A percentile compares a stretch with the other conserved stretches of the same genome.
Conservation (phyloP, 2,329 filamentous ascomycete genomes). For the Hypoxylon sp. region DNA sequence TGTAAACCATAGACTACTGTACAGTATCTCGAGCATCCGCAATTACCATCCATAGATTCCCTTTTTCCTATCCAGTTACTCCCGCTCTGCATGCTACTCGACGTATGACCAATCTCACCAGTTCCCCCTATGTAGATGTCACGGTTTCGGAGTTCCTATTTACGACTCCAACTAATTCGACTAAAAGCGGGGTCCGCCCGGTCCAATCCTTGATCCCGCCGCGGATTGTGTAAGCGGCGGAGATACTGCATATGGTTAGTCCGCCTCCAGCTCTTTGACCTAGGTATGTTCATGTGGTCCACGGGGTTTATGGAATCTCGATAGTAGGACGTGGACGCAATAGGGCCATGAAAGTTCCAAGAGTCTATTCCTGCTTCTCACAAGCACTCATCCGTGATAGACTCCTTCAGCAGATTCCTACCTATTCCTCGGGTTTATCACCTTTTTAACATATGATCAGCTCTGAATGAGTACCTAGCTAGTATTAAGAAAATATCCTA, state of each 20-base stretch:
- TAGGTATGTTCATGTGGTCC: background rate
- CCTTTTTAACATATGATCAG: background rate
- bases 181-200: constrained; percentile 5
- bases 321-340: background rate
- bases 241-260: constrained; percentile 38
- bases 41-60: background rate
- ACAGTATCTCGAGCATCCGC: background rate
- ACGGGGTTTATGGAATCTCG: background rate
- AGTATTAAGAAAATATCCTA: background rate
- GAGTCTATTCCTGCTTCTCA: background rate
- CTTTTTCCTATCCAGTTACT: background rate
- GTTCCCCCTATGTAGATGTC: background rate
- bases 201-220: constrained; percentile 15
- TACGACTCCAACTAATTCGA: constrained; percentile 8
- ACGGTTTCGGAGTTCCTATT: constrained; percentile 25
- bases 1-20: background rate
- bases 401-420: background rate
- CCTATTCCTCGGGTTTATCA: background rate
- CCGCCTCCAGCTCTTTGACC: constrained; percentile 23
- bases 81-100: background rate
- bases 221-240: constrained; percentile 29
- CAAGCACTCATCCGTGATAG: background rate
- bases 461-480: background rate
- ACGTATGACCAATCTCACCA: background rate
- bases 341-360: background rate